Conservation (phyloP, 345 rosid species). For the Nephelium lappaceum region DNA sequence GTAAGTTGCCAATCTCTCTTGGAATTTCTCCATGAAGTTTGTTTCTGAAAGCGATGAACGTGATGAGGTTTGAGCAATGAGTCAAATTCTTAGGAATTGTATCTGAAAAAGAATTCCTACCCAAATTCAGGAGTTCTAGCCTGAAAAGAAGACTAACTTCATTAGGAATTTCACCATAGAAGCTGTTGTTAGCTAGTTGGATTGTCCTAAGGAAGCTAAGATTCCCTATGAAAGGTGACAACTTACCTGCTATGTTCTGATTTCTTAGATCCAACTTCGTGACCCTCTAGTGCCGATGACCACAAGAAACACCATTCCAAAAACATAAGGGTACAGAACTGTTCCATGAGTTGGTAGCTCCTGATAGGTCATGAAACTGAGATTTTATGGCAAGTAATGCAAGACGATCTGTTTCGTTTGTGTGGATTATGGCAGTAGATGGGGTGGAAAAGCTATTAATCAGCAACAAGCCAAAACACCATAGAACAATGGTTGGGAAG, state of each 20-base stretch:
- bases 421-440: neutral
- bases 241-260: neutral
- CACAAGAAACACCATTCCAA: neutral
- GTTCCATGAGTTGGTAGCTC: slow-evolving; percentile 2
- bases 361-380: neutral
- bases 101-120: neutral
- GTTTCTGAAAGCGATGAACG: neutral
- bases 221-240: neutral
- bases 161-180: slow-evolving; percentile 9
- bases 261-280: neutral
- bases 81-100: neutral
- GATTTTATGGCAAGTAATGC: neutral
- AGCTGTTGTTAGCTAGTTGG: neutral
- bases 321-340: neutral
- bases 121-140: slow-evolving; percentile 4
- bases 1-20: neutral
- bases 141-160: slow-evolving; percentile 14
- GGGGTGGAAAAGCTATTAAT: neutral
- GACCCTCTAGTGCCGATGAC: neutral
- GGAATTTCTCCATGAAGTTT: slow-evolving; percentile 1
- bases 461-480: neutral
- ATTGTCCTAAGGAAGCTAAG: neutral
- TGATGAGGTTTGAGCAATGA: slow-evolving; percentile 2
- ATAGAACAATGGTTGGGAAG: neutral
- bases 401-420: slow-evolving; percentile 1